Evolutionary conservation across 257 asterid species (phyloP).

Genomic region (Solanum clarkiae): DNA sequence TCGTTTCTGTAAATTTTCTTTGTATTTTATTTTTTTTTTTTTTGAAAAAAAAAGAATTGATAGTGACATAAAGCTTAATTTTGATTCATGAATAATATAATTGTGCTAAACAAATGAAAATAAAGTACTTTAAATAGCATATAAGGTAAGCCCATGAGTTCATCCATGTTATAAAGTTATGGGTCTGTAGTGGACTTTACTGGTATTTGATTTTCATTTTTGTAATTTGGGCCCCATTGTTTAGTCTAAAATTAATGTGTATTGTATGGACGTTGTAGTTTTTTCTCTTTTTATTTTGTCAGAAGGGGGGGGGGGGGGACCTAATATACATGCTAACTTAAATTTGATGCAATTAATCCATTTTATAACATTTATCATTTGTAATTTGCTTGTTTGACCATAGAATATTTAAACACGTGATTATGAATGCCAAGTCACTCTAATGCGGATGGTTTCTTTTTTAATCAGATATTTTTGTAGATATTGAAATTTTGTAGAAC

Average conservation of each 20-base stretch:
- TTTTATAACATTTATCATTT: too few relatives aligned
- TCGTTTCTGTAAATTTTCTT: background rate
- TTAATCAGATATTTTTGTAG: too few relatives aligned
- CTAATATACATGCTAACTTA: background rate
- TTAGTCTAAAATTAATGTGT: background rate
- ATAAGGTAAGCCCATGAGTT: background rate
- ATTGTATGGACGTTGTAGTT: background rate
- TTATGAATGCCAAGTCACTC: too few relatives aligned
- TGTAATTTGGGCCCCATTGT: background rate
- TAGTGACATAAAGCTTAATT: background rate
- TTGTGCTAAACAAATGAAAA: background rate
- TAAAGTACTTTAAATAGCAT: background rate
- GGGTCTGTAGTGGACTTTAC: background rate
- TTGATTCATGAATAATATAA: background rate
- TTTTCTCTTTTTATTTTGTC: background rate
- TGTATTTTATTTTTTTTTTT: too few relatives aligned
- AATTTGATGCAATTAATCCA: background rate
- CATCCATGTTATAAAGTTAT: background rate
- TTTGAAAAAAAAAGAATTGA: background rate
- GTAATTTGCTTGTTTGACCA: background rate
- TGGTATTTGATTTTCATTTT: background rate
- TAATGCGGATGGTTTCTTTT: too few relatives aligned
- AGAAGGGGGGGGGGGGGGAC: background rate
- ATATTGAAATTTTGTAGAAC: too few relatives aligned
- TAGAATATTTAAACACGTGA: too few relatives aligned